phyloP scores from a whole-genome alignment of 495 filamentous ascomycete genomes.

The Xylaria acuta region DNA sequence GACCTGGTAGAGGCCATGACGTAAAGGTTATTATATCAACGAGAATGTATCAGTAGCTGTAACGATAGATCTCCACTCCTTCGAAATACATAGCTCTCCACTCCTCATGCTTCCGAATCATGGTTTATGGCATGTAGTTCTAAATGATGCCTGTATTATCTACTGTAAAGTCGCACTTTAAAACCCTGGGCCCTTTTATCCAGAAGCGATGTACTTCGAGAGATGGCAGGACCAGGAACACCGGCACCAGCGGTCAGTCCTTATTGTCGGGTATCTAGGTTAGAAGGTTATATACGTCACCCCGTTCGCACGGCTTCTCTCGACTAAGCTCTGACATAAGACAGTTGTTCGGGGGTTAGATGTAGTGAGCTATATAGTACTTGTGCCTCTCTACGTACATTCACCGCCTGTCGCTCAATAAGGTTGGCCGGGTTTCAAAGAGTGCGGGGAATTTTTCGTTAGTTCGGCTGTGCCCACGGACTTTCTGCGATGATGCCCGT shows the following conservation, averaged over 20 bases:
- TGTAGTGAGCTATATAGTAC: background rate
- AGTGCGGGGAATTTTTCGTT: background rate
- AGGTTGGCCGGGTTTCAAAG: background rate
- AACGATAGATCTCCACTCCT: background rate
- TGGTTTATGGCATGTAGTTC: background rate
- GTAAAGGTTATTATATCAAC: background rate
- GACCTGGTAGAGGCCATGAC: conserved; percentile 13
- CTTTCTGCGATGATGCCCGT: background rate
- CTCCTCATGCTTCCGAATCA: background rate
- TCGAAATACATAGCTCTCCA: background rate
- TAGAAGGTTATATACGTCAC: background rate
- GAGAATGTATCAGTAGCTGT: conserved; percentile 13
- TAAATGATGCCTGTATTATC: background rate
- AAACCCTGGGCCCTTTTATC: background rate
- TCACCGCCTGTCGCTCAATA: background rate
- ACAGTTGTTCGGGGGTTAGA: background rate
- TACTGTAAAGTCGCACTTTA: background rate
- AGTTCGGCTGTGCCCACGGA: background rate
- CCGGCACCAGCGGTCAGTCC: background rate
- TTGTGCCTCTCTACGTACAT: background rate
- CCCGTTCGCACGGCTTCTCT: background rate
- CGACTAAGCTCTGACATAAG: background rate
- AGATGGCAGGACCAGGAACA: background rate
- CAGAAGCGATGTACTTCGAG: background rate
- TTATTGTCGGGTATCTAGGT: background rate